Conservation (phyloP, 2,329 filamentous ascomycete species). For the Aureobasidium sp. region DNA sequence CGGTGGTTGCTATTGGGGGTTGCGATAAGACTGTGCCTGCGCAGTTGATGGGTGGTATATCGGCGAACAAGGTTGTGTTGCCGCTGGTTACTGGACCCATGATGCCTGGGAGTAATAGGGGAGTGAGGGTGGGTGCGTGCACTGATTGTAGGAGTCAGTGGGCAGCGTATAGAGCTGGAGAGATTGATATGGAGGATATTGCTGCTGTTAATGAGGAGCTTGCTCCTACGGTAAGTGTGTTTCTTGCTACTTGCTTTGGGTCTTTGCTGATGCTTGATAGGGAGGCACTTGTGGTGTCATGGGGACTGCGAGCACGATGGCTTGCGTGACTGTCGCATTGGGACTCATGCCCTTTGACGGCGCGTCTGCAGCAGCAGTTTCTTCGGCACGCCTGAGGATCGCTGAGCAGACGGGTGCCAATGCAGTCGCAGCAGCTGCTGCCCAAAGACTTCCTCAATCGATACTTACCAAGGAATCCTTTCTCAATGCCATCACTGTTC, state of each 20-base stretch:
- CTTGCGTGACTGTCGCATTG: conserved; percentile 46
- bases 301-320: conserved; percentile 53
- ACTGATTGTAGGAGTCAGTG: conserved; percentile 70
- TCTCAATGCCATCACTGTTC: conserved; percentile 39
- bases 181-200: conserved; percentile 66
- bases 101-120: conserved; percentile 63
- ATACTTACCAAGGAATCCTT: conserved; percentile 43
- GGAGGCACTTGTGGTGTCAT: conserved; percentile 51
- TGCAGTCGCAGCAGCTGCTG: conserved; percentile 38
- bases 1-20: conserved; percentile 60
- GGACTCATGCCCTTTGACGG: conserved; percentile 48
- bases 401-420: conserved; percentile 48
- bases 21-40: conserved; percentile 71
- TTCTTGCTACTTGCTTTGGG: background rate
- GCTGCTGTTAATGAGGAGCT: conserved; percentile 64
- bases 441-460: conserved; percentile 36
- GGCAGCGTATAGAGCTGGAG: conserved; percentile 59
- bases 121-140: conserved; percentile 61
- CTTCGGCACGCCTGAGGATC: conserved; percentile 44
- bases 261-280: background rate
- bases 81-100: conserved; percentile 66
- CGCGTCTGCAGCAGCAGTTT: conserved; percentile 48
- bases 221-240: conserved; percentile 54
- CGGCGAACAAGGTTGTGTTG: conserved; percentile 64
- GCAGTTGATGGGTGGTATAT: conserved; percentile 69